phyloP scores from a whole-genome alignment of 2,329 filamentous ascomycete species.

The Ceratocystiopsis minuta region DNA sequence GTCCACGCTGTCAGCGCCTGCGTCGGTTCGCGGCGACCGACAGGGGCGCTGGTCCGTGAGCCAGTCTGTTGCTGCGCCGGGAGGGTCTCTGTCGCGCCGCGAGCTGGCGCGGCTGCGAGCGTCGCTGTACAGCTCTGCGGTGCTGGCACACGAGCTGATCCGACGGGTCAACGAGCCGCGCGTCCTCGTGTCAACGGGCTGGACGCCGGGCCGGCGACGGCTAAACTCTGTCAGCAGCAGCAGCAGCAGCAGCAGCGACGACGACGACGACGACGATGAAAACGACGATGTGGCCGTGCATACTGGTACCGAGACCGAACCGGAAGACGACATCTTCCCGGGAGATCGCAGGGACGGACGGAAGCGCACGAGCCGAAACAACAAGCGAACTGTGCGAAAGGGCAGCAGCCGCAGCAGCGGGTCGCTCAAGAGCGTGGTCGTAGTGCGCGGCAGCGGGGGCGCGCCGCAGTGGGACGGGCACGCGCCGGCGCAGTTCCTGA shows the following conservation, averaged over 20 bases:
- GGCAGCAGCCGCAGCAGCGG: too few relatives aligned
- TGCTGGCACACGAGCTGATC: conserved; percentile 71
- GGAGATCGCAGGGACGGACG: too few relatives aligned
- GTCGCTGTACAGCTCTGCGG: conserved; percentile 65
- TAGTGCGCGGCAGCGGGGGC: conserved; percentile 1
- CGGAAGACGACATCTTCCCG: too few relatives aligned
- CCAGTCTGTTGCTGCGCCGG: background rate
- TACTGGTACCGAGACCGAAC: too few relatives aligned
- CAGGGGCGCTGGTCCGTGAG: conserved; percentile 11
- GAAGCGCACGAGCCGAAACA: too few relatives aligned
- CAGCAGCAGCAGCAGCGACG: background rate
- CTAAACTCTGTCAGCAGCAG: conserved; percentile 8
- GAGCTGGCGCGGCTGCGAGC: conserved; percentile 67
- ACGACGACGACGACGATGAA: background rate
- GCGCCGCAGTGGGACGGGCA: background rate
- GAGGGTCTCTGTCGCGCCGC: conserved; percentile 23
- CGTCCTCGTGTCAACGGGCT: conserved; percentile 14
- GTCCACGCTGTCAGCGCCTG: conserved; percentile 10
- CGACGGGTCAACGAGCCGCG: conserved; percentile 39
- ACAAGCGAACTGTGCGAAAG: too few relatives aligned
- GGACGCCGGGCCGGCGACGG: conserved; percentile 7
- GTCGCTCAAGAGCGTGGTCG: background rate
- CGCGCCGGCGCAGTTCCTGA: conserved; percentile 7
- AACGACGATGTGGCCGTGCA: background rate
- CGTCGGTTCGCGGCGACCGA: conserved; percentile 13